Evolutionary conservation across 108 stramenopile genomes (phyloP), one percentile per base, ranked within the genome.

Genomic region (Skeletonema marinoi): DNA sequence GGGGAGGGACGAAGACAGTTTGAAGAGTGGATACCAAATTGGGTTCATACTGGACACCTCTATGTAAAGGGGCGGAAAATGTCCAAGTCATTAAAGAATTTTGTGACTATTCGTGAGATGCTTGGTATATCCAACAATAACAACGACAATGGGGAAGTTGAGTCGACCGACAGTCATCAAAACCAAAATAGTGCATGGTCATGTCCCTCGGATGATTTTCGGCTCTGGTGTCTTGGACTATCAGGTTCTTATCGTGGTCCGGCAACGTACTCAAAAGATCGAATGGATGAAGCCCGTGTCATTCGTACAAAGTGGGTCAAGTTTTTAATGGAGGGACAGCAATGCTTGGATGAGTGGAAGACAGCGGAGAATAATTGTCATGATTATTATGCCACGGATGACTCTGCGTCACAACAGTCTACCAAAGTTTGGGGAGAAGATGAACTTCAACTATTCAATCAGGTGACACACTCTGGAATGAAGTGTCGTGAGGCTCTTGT

Each of bases 1-100:
- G 72, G 36, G 4, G 66, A 14, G 6, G 38, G 75, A 14, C 29
- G 3, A 7, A 16, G 50, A 3, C 14, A 48, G 6, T 62, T 5
- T n/a, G 32, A 71, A 38, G 85, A 97, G 68, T 99, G 98, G 98
- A 97, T 98, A 32, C 95, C 92, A 31, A 96, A 98, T 83, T 99
- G 97, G 96, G 51, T 98, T 48, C 99, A 99, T 78, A 96, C 98
- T 2, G 99, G 98, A 10, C 99, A 99, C 81, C 80, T 99, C 30
- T 92, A 99, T 79, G 98, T 99, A 63, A 89, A 95, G 76, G 99
- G 98, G 36, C 71, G 89, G 60, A 99, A 99, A 84, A 99, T 99
- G 99, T 93, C 92, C 78, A 99, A 99, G 80, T 91, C 89, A 3
- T 82, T 99, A 35, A 99, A 99, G 86, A 99, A 99, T 79, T 99